phyloP scores from a whole-genome alignment of 2,329 filamentous ascomycete species.

The Celoporthe dispersa region DNA sequence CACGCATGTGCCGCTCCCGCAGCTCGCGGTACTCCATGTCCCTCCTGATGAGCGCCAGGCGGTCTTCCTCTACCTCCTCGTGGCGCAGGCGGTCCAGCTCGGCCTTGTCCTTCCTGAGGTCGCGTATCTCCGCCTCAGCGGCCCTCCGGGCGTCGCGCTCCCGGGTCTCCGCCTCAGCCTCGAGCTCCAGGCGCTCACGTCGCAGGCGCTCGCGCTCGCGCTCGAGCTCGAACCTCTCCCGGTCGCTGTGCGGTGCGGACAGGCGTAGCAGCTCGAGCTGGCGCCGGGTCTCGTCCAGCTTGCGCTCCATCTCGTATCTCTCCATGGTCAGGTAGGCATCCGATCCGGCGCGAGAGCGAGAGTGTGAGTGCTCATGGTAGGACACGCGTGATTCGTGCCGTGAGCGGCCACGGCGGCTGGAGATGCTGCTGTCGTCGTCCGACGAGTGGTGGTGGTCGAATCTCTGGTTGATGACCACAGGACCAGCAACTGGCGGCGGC shows the following conservation, averaged over 20 bases:
- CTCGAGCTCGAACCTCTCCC: conserved; percentile 42
- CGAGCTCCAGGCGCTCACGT: conserved; percentile 51
- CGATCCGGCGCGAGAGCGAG: conserved; percentile 36
- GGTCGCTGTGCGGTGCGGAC: conserved; percentile 34
- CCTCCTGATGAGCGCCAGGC: conserved; percentile 42
- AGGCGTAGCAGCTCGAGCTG: conserved; percentile 29
- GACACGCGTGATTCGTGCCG: conserved; percentile 34
- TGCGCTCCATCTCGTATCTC: conserved; percentile 42
- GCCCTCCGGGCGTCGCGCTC: conserved; percentile 39
- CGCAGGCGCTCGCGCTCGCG: conserved; percentile 37
- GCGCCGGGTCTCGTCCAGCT: conserved; percentile 28
- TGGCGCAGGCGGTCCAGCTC: conserved; percentile 46
- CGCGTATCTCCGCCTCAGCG: conserved; percentile 38
- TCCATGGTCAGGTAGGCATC: conserved; percentile 46
- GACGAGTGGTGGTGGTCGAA: conserved; percentile 49
- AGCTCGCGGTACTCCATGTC: conserved; percentile 44
- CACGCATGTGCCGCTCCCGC: conserved; percentile 20
- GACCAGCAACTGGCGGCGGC: conserved; percentile 41
- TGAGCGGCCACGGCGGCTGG: conserved; percentile 40
- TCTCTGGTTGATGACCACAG: conserved; percentile 63
- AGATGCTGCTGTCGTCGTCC: conserved; percentile 45
- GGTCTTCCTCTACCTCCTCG: conserved; percentile 36
- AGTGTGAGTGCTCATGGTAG: conserved; percentile 36
- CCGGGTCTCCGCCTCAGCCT: conserved; percentile 46
- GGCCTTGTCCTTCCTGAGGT: conserved; percentile 44